Evolutionary conservation across 2,329 filamentous ascomycete species (phyloP).

Genomic region (Arachnopeziza araneosa): DNA sequence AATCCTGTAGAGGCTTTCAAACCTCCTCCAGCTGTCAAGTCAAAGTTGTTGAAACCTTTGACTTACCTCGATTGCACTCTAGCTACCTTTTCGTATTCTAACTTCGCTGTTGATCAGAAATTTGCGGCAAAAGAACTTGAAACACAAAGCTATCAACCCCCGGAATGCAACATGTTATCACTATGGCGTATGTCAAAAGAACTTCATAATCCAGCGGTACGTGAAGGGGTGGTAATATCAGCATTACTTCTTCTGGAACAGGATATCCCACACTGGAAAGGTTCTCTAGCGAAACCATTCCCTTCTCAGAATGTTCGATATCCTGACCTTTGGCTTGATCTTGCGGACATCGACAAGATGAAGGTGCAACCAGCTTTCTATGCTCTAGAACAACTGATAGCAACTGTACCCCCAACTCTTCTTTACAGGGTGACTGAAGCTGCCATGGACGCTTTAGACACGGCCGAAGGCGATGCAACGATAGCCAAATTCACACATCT

Average conservation of each 20-base stretch:
- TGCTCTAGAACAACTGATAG: not conserved
- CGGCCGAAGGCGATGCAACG: not conserved
- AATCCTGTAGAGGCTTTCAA: not conserved
- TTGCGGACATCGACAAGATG: not conserved
- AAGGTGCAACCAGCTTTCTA: not conserved
- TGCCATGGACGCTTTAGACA: not conserved
- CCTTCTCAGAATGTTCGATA: not conserved
- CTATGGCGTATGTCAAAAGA: not conserved
- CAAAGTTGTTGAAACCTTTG: not conserved
- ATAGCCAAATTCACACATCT: slow-evolving; percentile 15
- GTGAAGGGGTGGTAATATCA: not conserved
- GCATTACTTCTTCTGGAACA: not conserved
- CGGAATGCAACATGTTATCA: not conserved
- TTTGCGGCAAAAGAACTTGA: not conserved
- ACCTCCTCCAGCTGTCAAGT: not conserved
- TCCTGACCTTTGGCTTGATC: not conserved
- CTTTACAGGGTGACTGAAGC: not conserved
- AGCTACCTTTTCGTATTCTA: not conserved
- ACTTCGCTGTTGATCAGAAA: not conserved
- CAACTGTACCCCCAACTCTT: not conserved
- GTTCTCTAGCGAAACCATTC: not conserved
- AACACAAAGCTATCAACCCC: not conserved
- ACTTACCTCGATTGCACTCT: not conserved
- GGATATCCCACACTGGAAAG: not conserved
- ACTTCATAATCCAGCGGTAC: not conserved